Conservation (phyloP, 768 basidiomycete genomes). For the Dioszegia crocea region DNA sequence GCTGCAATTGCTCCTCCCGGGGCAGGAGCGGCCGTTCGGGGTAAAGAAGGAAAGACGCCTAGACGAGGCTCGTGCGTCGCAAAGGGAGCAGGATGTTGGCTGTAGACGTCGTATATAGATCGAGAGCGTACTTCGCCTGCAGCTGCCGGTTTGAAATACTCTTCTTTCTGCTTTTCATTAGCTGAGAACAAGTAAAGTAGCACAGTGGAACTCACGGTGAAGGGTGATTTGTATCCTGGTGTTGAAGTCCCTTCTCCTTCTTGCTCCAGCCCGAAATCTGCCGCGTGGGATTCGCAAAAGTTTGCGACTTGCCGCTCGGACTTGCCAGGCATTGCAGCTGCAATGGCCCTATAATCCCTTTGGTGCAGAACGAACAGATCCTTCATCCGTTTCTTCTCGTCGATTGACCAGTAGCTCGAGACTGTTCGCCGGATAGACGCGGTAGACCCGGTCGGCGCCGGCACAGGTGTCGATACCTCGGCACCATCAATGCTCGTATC, state of each 20-base stretch:
- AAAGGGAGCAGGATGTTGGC: neutral
- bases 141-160: slow-evolving; percentile 6
- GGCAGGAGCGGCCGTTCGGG: too few relatives aligned
- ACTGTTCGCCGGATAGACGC: slow-evolving; percentile 15
- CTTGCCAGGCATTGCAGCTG: slow-evolving; percentile 59
- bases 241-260: neutral
- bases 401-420: slow-evolving; percentile 60
- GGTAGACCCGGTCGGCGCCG: neutral
- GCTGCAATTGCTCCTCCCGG: neutral
- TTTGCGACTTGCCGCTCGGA: slow-evolving; percentile 50
- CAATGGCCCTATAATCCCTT: slow-evolving; percentile 65
- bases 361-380: slow-evolving; percentile 62
- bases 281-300: slow-evolving; percentile 39
- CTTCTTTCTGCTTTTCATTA: slow-evolving; percentile 3
- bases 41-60: slow-evolving; percentile 28
- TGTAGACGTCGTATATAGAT: slow-evolving; percentile 20
- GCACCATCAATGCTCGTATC: too few relatives aligned
- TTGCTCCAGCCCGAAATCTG: slow-evolving; percentile 32
- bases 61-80: slow-evolving; percentile 23
- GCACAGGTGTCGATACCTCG: too few relatives aligned
- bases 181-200: neutral
- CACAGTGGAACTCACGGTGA: neutral
- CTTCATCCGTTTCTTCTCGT: slow-evolving; percentile 61
- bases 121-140: neutral
- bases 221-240: neutral